Percentiles rank a stretch among this genome's conserved stretches.
Evolutionary conservation across 1,284 basidiomycete species (phyloP).

Genomic region (Trichosporon sp.): DNA sequence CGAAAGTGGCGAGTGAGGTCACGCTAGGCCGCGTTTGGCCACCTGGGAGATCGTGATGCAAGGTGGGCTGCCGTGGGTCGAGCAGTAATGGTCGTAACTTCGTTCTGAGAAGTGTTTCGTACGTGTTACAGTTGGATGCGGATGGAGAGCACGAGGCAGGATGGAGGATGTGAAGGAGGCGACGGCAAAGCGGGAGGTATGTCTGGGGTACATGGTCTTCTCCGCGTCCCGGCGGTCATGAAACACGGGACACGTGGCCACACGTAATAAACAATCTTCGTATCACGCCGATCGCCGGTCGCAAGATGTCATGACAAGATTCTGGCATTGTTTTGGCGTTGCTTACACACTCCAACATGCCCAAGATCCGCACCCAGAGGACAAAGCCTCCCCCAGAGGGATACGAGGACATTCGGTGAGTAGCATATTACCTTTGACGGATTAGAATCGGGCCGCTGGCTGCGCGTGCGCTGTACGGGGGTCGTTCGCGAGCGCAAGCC

Average conservation of each 20-base stretch:
- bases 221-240: constrained; percentile 1
- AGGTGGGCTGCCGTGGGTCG: neutral
- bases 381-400: constrained; percentile 97
- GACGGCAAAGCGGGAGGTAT: neutral
- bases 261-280: neutral
- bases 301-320: constrained; percentile 19
- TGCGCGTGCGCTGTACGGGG: neutral
- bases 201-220: neutral
- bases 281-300: constrained; percentile 14
- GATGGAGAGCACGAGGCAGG: neutral
- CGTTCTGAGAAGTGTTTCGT: neutral
- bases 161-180: constrained; percentile 3
- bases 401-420: constrained; percentile 87
- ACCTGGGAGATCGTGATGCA: neutral
- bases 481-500: neutral
- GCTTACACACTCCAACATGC: constrained; percentile 65
- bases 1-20: neutral
- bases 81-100: neutral
- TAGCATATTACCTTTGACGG: neutral
- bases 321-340: constrained; percentile 16
- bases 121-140: constrained; percentile 8
- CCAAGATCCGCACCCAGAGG: constrained; percentile 89
- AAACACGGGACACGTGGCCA: constrained; percentile 2
- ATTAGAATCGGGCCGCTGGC: neutral
- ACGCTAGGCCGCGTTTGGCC: neutral